These are phyloP conservation scores for Umbelopsis ramanniana DNA, from an alignment of 192 early-diverging fungal species.

Conservation along the genomic window DNA sequence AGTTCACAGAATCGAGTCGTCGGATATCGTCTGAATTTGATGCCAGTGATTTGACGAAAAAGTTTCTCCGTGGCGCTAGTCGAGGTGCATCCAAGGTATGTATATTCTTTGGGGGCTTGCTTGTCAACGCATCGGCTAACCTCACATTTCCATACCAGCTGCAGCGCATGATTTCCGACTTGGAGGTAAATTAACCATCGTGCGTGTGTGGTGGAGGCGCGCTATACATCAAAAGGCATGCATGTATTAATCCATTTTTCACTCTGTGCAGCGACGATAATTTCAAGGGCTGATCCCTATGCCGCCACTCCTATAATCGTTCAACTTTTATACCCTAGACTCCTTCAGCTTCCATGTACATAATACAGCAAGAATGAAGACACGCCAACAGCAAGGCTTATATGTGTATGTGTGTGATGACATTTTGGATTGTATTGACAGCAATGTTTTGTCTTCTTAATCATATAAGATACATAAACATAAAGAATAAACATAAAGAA, in stretches of 20 bases:
- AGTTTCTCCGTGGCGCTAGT: conserved; percentile 4
- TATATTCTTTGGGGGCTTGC: not conserved
- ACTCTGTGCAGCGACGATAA: too few species aligned
- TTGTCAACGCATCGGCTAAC: not conserved
- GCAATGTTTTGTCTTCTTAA: not conserved
- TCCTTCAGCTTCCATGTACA: not conserved
- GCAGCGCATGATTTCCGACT: conserved; percentile 9
- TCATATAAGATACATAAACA: not conserved
- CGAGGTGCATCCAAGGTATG: conserved; percentile 12
- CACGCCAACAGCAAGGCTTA: not conserved
- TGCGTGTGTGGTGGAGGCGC: too few species aligned
- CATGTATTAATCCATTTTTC: too few species aligned
- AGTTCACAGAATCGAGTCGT: not conserved
- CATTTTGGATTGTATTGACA: conserved; percentile 1
- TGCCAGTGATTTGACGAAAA: not conserved
- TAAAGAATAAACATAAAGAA: not conserved
- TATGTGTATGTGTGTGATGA: not conserved
- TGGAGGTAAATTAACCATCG: conserved; percentile 1
- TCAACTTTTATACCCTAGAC: not conserved
- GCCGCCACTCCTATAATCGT: too few species aligned
- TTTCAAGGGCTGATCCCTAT: too few species aligned
- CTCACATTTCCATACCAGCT: not conserved
- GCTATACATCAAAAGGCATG: too few species aligned
- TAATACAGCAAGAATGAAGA: conserved; percentile 1
- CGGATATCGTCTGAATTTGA: not conserved